Evolutionary conservation across 306 rosid genomes (phyloP).

Genomic region (Dicorynia guianensis): DNA sequence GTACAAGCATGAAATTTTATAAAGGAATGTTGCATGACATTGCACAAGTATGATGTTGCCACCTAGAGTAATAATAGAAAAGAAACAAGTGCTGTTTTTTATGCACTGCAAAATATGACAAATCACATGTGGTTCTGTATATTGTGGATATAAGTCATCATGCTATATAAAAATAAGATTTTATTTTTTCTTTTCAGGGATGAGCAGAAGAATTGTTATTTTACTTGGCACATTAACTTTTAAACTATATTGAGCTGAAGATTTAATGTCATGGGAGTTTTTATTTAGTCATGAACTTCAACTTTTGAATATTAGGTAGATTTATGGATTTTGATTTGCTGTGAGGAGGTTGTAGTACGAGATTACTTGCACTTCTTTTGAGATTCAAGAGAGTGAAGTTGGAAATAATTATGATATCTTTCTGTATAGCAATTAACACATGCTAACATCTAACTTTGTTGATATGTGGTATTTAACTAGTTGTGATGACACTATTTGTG

Average conservation of each 20-base stretch:
- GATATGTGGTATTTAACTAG: conserved; percentile 1
- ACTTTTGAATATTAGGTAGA: conserved; percentile 15
- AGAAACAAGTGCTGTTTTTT: conserved; percentile 5
- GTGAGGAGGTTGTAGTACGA: not conserved
- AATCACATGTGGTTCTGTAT: conserved; percentile 13
- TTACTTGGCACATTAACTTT: conserved; percentile 8
- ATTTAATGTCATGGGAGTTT: not conserved
- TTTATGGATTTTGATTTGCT: not conserved
- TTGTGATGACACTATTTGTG: conserved; percentile 21
- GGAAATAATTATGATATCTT: conserved; percentile 12
- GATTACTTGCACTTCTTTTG: not conserved
- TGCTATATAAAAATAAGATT: conserved; percentile 3
- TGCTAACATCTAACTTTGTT: conserved; percentile 5
- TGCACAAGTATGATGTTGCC: conserved; percentile 1
- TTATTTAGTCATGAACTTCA: conserved; percentile 6
- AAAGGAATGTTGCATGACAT: conserved; percentile 1
- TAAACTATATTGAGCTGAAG: conserved; percentile 1
- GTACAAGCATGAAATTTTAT: conserved; percentile 1
- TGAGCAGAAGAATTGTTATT: conserved; percentile 23
- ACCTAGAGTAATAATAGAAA: not conserved
- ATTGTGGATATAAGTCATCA: not conserved
- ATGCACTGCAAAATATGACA: conserved; percentile 11
- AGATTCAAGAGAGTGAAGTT: conserved; percentile 19
- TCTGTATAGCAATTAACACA: conserved; percentile 11
- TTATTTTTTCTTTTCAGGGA: not conserved